Evolutionary conservation across 2,329 filamentous ascomycete species (phyloP).

Genomic region (Hymenoscyphus salicellus): DNA sequence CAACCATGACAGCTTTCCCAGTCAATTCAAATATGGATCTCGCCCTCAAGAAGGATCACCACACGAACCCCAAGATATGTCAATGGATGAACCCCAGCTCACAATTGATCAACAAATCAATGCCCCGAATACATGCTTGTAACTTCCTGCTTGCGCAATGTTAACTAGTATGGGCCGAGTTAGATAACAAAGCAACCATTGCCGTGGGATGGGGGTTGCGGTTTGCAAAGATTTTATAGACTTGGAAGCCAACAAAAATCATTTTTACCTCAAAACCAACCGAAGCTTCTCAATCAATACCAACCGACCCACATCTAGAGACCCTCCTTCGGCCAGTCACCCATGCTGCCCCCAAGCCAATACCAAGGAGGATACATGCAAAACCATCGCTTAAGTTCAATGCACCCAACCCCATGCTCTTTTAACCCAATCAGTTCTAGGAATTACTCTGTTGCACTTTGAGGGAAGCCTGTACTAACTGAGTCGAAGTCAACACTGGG

Average conservation of each 20-base stretch:
- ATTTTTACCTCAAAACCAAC: not conserved
- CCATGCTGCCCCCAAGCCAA: not conserved
- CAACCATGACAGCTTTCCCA: too few species aligned
- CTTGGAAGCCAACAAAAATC: not conserved
- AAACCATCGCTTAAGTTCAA: too few species aligned
- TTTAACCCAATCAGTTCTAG: too few species aligned
- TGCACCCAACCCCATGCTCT: not conserved
- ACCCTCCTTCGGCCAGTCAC: not conserved
- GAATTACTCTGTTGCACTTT: too few species aligned
- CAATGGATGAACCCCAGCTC: too few species aligned
- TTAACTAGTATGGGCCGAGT: constrained; percentile 27
- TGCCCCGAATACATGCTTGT: too few species aligned
- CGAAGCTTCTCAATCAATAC: not conserved
- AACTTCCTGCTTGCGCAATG: constrained; percentile 24
- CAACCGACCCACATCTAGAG: not conserved
- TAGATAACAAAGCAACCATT: constrained; percentile 24
- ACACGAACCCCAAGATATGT: too few species aligned
- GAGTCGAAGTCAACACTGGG: too few species aligned
- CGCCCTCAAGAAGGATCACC: too few species aligned
- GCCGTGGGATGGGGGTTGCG: not conserved
- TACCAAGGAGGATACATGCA: constrained; percentile 7
- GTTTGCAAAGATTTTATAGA: not conserved
- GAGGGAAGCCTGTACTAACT: too few species aligned
- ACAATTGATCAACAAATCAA: too few species aligned
- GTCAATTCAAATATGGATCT: too few species aligned